Percentiles rank a stretch among this genome's conserved stretches.
Conservation (phyloP, 306 rosid species). For the Vicia villosa region DNA sequence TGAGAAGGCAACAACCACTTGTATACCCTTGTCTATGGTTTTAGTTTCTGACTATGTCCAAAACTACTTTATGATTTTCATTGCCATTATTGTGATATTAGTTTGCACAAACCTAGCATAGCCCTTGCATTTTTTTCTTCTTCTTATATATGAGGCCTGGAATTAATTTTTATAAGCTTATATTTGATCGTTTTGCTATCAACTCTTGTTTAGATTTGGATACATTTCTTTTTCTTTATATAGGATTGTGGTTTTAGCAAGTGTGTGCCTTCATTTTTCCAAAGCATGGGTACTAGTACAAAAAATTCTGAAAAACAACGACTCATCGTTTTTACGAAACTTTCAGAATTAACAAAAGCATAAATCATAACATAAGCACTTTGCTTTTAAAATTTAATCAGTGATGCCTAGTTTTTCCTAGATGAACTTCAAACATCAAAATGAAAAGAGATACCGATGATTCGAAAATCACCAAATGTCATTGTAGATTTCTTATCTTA, state of each 20-base stretch:
- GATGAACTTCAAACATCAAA: no score
- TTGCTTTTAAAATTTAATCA: no score
- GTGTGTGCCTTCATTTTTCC: neutral
- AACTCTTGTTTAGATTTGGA: neutral
- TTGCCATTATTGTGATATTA: neutral
- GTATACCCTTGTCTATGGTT: neutral
- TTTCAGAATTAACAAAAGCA: neutral
- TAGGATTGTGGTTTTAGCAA: conserved; percentile 14
- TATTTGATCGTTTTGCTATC: neutral
- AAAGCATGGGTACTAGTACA: neutral
- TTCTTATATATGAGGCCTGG: neutral
- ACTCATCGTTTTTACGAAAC: neutral
- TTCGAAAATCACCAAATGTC: conserved; percentile 9
- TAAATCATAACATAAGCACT: neutral
- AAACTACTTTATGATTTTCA: neutral
- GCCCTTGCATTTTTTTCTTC: neutral
- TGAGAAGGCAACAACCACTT: conserved; percentile 2
- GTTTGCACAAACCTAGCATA: neutral
- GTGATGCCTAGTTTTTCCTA: no score
- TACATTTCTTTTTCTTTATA: neutral
- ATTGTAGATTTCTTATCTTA: neutral
- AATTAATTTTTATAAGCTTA: neutral
- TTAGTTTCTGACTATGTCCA: neutral
- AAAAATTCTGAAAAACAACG: neutral
- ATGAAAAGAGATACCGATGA: neutral